phyloP scores from a whole-genome alignment of 2,329 filamentous ascomycete species.

The Pyrenochaeta sp. region DNA sequence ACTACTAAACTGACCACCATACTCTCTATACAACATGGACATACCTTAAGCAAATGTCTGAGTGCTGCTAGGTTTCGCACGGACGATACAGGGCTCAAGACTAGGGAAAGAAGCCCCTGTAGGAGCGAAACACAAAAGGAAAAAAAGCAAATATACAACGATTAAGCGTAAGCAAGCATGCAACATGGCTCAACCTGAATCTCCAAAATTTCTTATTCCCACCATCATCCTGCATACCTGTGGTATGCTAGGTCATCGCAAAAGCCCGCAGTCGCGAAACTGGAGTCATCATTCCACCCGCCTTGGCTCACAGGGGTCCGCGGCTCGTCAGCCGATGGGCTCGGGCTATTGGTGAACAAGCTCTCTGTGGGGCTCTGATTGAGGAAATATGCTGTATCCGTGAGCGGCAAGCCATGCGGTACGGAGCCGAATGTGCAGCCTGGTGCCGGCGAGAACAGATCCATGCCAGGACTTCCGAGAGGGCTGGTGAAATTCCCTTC shows the following conservation, averaged over 20 bases:
- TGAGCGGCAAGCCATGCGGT: conserved; percentile 9
- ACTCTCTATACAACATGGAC: neutral
- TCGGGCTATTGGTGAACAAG: conserved; percentile 33
- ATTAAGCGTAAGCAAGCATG: too few relatives aligned
- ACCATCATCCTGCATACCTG: conserved; percentile 10
- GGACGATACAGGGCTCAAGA: too few relatives aligned
- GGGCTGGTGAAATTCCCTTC: conserved; percentile 15
- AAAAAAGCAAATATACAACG: too few relatives aligned
- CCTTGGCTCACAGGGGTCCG: conserved; percentile 24
- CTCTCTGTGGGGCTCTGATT: conserved; percentile 29
- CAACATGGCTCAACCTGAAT: too few relatives aligned
- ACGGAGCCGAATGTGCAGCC: conserved; percentile 16
- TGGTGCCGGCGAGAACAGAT: conserved; percentile 11
- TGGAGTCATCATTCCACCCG: conserved; percentile 22
- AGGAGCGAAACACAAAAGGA: too few relatives aligned
- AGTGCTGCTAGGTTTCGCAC: too few relatives aligned
- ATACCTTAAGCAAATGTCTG: too few relatives aligned
- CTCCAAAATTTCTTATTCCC: too few relatives aligned
- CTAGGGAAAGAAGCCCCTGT: too few relatives aligned
- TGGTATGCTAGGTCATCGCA: conserved; percentile 16
- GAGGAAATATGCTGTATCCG: conserved; percentile 26
- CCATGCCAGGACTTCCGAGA: conserved; percentile 5
- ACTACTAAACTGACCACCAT: neutral
- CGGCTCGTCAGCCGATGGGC: conserved; percentile 27
- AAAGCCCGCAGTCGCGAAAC: conserved; percentile 6